Base-by-base conservation (phyloP, 106 monocot genomes). In the Xerophyta viscosa region DNA sequence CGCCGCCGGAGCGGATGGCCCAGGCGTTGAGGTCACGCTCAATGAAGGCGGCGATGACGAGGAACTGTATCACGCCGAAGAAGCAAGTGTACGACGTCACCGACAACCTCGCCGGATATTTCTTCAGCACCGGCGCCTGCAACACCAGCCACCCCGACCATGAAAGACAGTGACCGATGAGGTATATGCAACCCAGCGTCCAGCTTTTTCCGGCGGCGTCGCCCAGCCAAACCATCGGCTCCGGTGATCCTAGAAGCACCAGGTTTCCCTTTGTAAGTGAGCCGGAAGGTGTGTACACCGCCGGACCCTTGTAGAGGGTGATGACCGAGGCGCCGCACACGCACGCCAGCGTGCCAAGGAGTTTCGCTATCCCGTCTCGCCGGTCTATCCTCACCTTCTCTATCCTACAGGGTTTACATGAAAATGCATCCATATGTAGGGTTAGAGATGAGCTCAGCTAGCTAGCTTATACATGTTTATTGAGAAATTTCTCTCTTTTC, bases 111-210 rank as follows among this genome's bases (percentile, higher is more conserved):
- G 93, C 93, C 31, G 93, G 93, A 64, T 94, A 94, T 53, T 81
- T 94, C 72, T 88, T 88, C 46, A 94, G 63, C 57, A 94, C 74
- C 8, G 93, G 93, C 2, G 80, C 75, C 70, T 94, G 93, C 17
- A 94, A 75, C 24, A 94, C 93, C 11, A 94, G 72, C 93, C 93
- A 94, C 8, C 84, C 93, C 2, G 93, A 84, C 93, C 93, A 94
- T 8, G 93, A 88, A 14, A 88, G 72, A 71, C 93, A 94, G 78
- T 94, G 93, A 1, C 83, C 77, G 25, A 94, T 84, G 55, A 94
- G 48, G 60, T 78, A 94, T 3, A 94, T 0, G 53, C 93, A 94
- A 3, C 93, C 93, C 24, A 94, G 61, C 1, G 80, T 88, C 93
- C 93, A 94, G 69, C 62, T 94, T 72, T 88, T 88, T 45, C 54